A percentile compares a stretch with the other conserved stretches of the same genome.
Evolutionary conservation across 2,329 filamentous ascomycete genomes (phyloP).

Genomic region (Trichoderma citrinoviride): DNA sequence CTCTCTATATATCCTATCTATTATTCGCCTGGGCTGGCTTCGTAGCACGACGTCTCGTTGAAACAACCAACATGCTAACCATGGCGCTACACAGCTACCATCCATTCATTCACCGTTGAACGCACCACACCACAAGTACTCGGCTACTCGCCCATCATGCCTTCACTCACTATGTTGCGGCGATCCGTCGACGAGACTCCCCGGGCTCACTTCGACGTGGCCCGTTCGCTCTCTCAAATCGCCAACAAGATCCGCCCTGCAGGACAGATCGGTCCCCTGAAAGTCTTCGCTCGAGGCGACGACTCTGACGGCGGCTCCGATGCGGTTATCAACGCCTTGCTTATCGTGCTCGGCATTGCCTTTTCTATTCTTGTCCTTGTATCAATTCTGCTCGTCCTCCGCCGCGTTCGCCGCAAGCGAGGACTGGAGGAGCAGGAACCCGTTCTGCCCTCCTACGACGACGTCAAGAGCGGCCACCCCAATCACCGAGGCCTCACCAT

Average conservation of each 20-base stretch:
- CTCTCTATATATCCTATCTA: background rate
- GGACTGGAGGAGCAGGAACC: slow-evolving; percentile 41
- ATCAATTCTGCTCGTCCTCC: slow-evolving; percentile 68
- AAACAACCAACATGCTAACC: slow-evolving; percentile 13
- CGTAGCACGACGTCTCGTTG: background rate
- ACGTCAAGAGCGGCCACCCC: slow-evolving; percentile 49
- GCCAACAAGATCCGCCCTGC: slow-evolving; percentile 7
- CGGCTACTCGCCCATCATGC: slow-evolving; percentile 19
- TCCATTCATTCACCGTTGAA: slow-evolving; percentile 14
- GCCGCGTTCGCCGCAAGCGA: slow-evolving; percentile 57
- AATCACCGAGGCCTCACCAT: slow-evolving; percentile 58
- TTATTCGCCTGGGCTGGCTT: background rate
- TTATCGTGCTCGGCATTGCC: slow-evolving; percentile 74
- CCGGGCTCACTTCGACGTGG: slow-evolving; percentile 1
- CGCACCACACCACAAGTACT: background rate
- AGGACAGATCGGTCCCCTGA: slow-evolving; percentile 11
- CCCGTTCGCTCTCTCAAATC: slow-evolving; percentile 14
- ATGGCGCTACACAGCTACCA: slow-evolving; percentile 6
- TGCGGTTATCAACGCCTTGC: slow-evolving; percentile 72
- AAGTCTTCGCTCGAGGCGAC: slow-evolving; percentile 20
- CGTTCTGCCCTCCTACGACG: slow-evolving; percentile 68
- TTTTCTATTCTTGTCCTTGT: slow-evolving; percentile 68
- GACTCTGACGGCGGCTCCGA: slow-evolving; percentile 48
- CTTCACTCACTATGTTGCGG: slow-evolving; percentile 19
- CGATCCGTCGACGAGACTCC: slow-evolving; percentile 17